Conservation (phyloP, 768 basidiomycete species). For the Trametes cingulata region DNA sequence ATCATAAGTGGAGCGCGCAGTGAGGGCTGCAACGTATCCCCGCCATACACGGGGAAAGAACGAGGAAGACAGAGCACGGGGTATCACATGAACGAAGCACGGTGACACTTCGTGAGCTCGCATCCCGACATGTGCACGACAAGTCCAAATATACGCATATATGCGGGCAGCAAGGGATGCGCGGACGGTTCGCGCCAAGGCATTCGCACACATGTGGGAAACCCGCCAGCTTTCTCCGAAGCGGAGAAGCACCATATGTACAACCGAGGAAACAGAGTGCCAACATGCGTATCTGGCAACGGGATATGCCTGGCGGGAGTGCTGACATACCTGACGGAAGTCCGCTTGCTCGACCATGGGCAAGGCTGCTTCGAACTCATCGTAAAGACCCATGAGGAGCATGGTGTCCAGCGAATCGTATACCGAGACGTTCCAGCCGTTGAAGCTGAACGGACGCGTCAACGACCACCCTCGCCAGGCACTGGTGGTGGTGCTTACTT, state of each 20-base stretch:
- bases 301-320: background rate
- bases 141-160: too few species aligned
- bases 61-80: too few species aligned
- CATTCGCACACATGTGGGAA: background rate
- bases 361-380: constrained; percentile 68
- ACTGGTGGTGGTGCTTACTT: constrained; percentile 40
- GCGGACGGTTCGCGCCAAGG: background rate
- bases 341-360: constrained; percentile 47
- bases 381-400: constrained; percentile 70
- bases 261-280: background rate
- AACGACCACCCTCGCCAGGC: background rate
- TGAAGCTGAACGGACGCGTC: constrained; percentile 48
- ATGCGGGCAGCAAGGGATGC: background rate
- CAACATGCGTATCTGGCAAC: background rate
- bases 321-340: constrained; percentile 47
- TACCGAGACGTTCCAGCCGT: constrained; percentile 76
- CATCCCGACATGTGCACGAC: too few species aligned
- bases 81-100: too few species aligned
- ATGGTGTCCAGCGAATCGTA: constrained; percentile 87
- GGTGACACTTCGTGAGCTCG: too few species aligned
- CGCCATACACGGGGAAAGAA: too few species aligned
- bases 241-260: background rate
- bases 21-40: too few species aligned
- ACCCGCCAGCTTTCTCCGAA: background rate
- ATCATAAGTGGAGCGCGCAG: too few species aligned